Base-by-base conservation (phyloP, 202 grass and related monocot species). In the Panicum hallii region DNA sequence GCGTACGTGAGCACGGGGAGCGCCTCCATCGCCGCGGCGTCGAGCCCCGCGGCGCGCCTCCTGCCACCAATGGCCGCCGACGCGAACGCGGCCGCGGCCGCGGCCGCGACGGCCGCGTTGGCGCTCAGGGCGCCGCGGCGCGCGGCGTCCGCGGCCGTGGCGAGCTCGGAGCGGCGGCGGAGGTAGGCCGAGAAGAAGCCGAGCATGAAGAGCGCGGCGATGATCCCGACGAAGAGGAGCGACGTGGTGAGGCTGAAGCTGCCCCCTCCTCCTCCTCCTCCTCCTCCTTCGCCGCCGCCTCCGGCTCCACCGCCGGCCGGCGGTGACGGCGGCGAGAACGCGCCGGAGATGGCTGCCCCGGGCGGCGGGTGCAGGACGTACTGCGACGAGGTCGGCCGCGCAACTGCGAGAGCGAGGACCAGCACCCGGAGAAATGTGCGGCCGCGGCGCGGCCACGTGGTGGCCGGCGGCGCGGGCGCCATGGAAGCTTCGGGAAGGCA, bases 1-100 rank as follows among this genome's bases (percentile, higher is more conserved):
- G 83, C 88, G 86, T 93, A 99, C 7, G 85, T 79, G 60, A 99
- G 91, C 14, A 91, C 88, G 26, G 97, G 97, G 36, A 99, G 89
- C 49, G 90, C 83, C 26, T 93, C 93, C 70, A 96, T 80, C 48
- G 80, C 86, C 11, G 55, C 79, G n/a, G 23, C 22, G 79, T 92
- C 86, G 4, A 99, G 88, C 16, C 96, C 96, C 3, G 6, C 63
- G 12, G 11, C 47, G 12, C 63, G 61, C 28, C 76, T 60, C 58
- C 78, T 68, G 10, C 42, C 48, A 0, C 68, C 57, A 38, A 16
- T 19, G 30, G 34, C 84, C 2, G 74, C 79, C 0, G 78, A 60
- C 41, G 56, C 67, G 53, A 74, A 80, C 23, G 89, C 70, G 0
- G 83, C 88, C 0, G 67, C 77, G 0, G 78, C 90, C 1, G 74